A percentile compares a stretch with the other conserved stretches of the same genome.
Evolutionary conservation across 1,284 basidiomycete species (phyloP).

Genomic region (Anthracocystis panici-leucophaei): DNA sequence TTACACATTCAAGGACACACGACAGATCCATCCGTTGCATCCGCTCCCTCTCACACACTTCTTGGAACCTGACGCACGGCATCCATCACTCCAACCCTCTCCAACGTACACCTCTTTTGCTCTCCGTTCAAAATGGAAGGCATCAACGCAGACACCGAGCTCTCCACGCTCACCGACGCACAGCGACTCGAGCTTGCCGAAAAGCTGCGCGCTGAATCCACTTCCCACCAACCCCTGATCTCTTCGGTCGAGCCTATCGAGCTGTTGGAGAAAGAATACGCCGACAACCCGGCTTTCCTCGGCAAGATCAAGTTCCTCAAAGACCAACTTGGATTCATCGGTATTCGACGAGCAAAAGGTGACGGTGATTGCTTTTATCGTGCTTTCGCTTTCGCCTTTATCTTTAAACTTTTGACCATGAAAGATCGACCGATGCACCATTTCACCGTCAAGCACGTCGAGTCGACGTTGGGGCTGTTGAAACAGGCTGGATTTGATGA

Average conservation of each 20-base stretch:
- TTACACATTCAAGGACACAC: background rate
- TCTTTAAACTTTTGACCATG: conserved; percentile 53
- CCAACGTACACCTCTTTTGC: background rate
- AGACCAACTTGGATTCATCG: conserved; percentile 47
- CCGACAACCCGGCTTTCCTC: conserved; percentile 42
- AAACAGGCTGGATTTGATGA: conserved; percentile 59
- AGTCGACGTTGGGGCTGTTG: conserved; percentile 51
- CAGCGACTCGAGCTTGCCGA: conserved; percentile 56
- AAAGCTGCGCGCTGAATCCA: conserved; percentile 41
- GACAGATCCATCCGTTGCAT: conserved; percentile 1
- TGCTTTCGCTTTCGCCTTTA: conserved; percentile 60
- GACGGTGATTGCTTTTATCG: conserved; percentile 68
- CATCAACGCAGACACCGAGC: conserved; percentile 40
- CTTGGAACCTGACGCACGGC: background rate
- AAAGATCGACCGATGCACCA: conserved; percentile 55
- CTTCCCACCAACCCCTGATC: conserved; percentile 43
- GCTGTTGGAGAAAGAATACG: conserved; percentile 50
- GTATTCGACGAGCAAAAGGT: conserved; percentile 53
- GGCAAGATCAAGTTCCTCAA: conserved; percentile 59
- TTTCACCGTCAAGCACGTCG: conserved; percentile 53
- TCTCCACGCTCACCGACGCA: conserved; percentile 45
- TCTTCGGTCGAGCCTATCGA: conserved; percentile 52
- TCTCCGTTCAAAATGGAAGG: conserved; percentile 27
- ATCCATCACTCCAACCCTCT: background rate
- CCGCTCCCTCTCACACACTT: background rate